phyloP scores from a whole-genome alignment of 805 yeast species.

The Lipomyces sp. region DNA sequence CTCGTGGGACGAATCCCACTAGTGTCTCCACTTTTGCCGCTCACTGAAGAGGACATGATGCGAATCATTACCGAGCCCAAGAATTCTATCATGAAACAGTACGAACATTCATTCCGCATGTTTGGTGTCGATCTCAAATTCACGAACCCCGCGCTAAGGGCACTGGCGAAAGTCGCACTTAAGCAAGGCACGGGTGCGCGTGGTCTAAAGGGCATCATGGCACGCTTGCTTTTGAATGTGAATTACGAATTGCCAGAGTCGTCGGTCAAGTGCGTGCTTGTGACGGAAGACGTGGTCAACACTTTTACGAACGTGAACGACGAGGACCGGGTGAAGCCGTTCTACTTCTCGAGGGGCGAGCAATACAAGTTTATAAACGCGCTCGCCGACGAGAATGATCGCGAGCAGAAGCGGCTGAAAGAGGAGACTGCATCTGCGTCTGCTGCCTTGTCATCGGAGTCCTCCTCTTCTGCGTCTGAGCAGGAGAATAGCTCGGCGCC shows the following conservation, averaged over 20 bases:
- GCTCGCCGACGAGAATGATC: conserved; percentile 18
- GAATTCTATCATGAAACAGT: conserved; percentile 53
- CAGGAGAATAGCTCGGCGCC: too few species aligned
- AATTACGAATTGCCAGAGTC: conserved; percentile 62
- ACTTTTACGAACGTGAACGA: conserved; percentile 11
- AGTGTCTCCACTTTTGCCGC: conserved; percentile 48
- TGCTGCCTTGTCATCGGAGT: too few species aligned
- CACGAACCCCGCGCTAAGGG: conserved; percentile 48
- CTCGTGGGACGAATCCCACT: conserved; percentile 58
- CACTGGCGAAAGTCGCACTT: conserved; percentile 49
- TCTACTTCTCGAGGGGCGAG: conserved; percentile 26
- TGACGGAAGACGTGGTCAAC: conserved; percentile 43
- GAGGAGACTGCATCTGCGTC: too few species aligned
- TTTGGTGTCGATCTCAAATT: conserved; percentile 52
- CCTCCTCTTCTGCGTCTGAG: too few species aligned
- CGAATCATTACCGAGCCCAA: conserved; percentile 55
- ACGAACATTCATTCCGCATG: conserved; percentile 51
- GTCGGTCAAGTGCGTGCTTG: conserved; percentile 49
- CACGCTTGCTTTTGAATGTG: conserved; percentile 22
- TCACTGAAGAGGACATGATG: conserved; percentile 46
- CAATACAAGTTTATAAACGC: conserved; percentile 16
- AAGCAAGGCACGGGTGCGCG: conserved; percentile 60
- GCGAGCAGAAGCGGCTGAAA: neutral
- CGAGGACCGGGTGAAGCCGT: conserved; percentile 25
- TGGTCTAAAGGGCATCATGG: conserved; percentile 56